phyloP scores from a whole-genome alignment of 179 eudicot species.

The Carnegiea gigantea region DNA sequence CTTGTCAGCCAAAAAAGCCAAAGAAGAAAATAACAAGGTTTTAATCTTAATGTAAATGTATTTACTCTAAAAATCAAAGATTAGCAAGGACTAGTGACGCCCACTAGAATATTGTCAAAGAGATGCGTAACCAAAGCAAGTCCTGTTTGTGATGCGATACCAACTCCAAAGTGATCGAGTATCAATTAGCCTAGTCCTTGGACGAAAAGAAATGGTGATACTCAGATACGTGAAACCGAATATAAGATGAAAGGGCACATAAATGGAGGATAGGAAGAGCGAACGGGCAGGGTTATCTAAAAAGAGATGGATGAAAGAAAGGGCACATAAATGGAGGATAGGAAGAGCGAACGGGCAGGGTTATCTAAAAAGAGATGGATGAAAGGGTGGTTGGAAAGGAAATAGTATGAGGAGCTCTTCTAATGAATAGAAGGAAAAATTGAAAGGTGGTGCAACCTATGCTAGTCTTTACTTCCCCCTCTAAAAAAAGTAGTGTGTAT shows the following conservation, averaged over 20 bases:
- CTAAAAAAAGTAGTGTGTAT: conserved; percentile 20
- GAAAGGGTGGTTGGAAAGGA: conserved; percentile 32
- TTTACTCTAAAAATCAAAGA: background rate
- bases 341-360: conserved; percentile 11
- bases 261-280: conserved; percentile 13
- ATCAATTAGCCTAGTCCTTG: conserved; percentile 16
- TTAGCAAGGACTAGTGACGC: background rate
- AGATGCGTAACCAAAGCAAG: conserved; percentile 15
- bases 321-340: background rate
- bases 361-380: conserved; percentile 39
- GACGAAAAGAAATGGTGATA: conserved; percentile 32
- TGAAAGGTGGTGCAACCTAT: conserved; percentile 14
- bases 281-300: background rate
- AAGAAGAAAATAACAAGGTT: too few species aligned
- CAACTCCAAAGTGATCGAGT: conserved; percentile 5
- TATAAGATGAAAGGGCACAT: conserved; percentile 11
- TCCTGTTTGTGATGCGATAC: conserved; percentile 17
- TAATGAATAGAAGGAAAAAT: conserved; percentile 24
- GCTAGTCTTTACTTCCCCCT: conserved; percentile 15
- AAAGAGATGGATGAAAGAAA: background rate
- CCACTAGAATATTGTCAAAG: conserved; percentile 15
- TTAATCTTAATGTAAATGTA: too few species aligned
- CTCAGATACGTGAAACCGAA: conserved; percentile 30
- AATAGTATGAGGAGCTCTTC: conserved; percentile 29
- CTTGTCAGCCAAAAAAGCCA: too few species aligned